Evolutionary conservation across 1,284 basidiomycete genomes (phyloP), one percentile per base, ranked within the genome.

Genomic region (Cryptococcus sp.): DNA sequence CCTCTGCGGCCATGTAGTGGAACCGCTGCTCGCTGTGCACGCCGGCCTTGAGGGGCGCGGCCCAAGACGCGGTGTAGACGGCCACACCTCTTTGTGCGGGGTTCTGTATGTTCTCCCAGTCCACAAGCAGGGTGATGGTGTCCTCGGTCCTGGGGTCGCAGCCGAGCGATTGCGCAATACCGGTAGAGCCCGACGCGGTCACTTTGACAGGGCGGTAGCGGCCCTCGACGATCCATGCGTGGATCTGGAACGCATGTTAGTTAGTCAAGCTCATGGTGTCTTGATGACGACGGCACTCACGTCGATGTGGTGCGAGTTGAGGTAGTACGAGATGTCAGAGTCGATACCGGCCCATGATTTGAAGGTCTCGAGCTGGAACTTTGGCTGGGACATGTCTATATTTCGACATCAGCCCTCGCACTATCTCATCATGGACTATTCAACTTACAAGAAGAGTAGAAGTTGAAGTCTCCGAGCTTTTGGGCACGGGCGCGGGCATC

Each of bases 1-100:
- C 93, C 86, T 90, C 92, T 79, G 90, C 87, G 42, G 84, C 91
- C 89, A 93, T 91, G 79, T 93, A 93, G 78, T 93, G 93, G 89
- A 91, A 95, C 71, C 90, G 86, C 75, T 96, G 93, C 55, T 89
- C 89, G 11, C 88, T 88, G 77, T 95, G 93, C 0, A 83, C 81
- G 47, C 82, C 82, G 10, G 80, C 78, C 49, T 80, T 81, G 50
- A 79, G 67, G 0, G 81, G 81, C 0, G 81, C 81, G 0, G 80
- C 75, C 81, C 81, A 94, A 58, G 88, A 90, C 16, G 93, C 92
- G 3, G 93, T 94, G 81, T 93, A 96, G 3, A 95, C 89, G 20
- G 75, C 75, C 0, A 75, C 77, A 22, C 75, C 71, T 27, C 69
- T 83, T 78, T 91, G 88, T 63, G 81, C 85, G 11, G 83, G 73